Percentiles rank a stretch among this genome's conserved stretches.
phyloP scores from a whole-genome alignment of 148 eudicot species.

The Chenopodium album region DNA sequence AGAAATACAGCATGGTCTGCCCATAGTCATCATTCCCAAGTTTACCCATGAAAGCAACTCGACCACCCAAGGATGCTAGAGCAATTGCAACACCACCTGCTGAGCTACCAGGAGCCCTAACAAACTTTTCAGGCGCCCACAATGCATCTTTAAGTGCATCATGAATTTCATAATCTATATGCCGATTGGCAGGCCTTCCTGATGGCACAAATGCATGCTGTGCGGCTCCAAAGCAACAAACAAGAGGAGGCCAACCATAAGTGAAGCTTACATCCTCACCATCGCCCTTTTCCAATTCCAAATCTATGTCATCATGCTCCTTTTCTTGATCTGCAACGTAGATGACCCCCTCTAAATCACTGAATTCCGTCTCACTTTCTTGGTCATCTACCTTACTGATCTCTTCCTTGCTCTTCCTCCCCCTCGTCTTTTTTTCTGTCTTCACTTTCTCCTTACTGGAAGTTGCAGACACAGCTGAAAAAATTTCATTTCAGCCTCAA shows the following conservation, averaged over 20 bases:
- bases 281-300: conserved; percentile 43
- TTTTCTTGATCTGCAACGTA: conserved; percentile 37
- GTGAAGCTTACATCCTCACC: conserved; percentile 65
- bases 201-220: conserved; percentile 82
- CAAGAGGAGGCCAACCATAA: conserved; percentile 82
- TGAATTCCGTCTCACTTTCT: conserved; percentile 44
- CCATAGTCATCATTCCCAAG: conserved; percentile 86
- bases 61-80: conserved; percentile 68
- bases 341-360: conserved; percentile 41
- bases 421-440: conserved; percentile 43
- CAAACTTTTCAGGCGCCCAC: conserved; percentile 75
- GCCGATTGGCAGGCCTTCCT: conserved; percentile 79
- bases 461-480: conserved; percentile 47
- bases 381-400: conserved; percentile 30
- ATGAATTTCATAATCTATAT: conserved; percentile 71
- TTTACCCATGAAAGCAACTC: conserved; percentile 96
- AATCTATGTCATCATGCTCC: conserved; percentile 47
- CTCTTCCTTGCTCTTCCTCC: conserved; percentile 59
- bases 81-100: conserved; percentile 86
- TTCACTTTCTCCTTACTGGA: conserved; percentile 38
- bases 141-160: conserved; percentile 60
- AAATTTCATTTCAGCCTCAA: neutral
- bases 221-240: conserved; percentile 89
- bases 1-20: conserved; percentile 58
- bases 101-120: conserved; percentile 87